These are phyloP conservation scores for Hyaloperonospora brassicae DNA, from an alignment of 352 stramenopile species.

Conservation along the genomic window DNA sequence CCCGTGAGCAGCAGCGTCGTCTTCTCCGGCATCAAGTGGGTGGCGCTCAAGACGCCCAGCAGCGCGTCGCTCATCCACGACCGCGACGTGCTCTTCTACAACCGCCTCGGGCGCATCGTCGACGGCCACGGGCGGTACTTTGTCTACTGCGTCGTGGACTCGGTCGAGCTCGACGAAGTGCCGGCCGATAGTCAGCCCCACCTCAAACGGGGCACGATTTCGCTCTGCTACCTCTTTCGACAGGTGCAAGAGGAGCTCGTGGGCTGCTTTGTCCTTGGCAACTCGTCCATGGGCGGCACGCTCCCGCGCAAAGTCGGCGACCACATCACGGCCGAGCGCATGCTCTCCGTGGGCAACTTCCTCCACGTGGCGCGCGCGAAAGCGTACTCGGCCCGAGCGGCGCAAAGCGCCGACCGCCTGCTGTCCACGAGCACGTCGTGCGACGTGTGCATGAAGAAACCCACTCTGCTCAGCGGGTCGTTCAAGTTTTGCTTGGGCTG, in stretches of 20 bases:
- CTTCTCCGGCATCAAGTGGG: conserved; percentile 62
- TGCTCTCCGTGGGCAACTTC: conserved; percentile 36
- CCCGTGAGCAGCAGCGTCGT: conserved; percentile 35
- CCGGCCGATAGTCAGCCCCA: conserved; percentile 27
- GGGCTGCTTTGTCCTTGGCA: conserved; percentile 51
- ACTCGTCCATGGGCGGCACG: conserved; percentile 32
- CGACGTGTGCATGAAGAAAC: conserved; percentile 44
- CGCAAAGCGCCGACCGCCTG: conserved; percentile 27
- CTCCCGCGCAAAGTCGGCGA: conserved; percentile 36
- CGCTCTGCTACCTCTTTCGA: conserved; percentile 59
- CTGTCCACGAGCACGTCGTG: conserved; percentile 31
- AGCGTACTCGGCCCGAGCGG: conserved; percentile 41
- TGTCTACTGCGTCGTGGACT: conserved; percentile 51
- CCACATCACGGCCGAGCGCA: conserved; percentile 34
- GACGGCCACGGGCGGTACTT: conserved; percentile 46
- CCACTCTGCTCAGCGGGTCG: conserved; percentile 25
- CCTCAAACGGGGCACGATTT: conserved; percentile 35
- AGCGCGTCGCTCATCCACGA: conserved; percentile 36
- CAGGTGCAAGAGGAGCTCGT: conserved; percentile 41
- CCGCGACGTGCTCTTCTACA: conserved; percentile 46
- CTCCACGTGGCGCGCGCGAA: conserved; percentile 44
- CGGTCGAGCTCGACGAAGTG: conserved; percentile 51
- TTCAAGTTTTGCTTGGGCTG: conserved; percentile 51
- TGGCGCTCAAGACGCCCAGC: conserved; percentile 37
- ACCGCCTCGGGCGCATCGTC: conserved; percentile 56